These are phyloP conservation scores for Leucosporidium creatinivorum DNA, from an alignment of 768 basidiomycete genomes.

Conservation along the genomic window DNA sequence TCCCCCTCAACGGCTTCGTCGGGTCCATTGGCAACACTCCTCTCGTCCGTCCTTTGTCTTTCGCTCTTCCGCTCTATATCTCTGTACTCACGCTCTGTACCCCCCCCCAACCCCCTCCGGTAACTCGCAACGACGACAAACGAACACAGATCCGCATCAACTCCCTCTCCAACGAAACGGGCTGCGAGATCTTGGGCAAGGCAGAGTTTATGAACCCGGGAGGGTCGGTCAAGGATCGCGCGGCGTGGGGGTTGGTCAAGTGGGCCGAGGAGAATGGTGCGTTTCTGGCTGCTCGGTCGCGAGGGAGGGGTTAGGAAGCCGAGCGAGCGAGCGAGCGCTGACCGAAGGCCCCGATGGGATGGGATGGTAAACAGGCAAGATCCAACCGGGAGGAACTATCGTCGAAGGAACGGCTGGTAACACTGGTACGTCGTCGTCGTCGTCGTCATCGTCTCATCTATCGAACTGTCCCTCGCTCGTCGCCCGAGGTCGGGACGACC, in stretches of 20 bases:
- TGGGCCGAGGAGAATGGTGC: conserved; percentile 78
- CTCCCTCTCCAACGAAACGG: conserved; percentile 69
- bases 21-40: conserved; percentile 91
- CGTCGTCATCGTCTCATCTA: conserved; percentile 60
- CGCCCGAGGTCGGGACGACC: too few relatives aligned
- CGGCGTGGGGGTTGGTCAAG: conserved; percentile 76
- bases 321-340: background rate
- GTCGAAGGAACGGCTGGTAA: conserved; percentile 98
- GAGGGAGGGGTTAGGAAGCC: too few relatives aligned
- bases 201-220: conserved; percentile 98
- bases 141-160: conserved; percentile 72
- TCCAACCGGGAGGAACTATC: conserved; percentile 89
- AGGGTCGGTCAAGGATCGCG: conserved; percentile 94
- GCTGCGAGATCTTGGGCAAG: conserved; percentile 81
- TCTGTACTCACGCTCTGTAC: background rate
- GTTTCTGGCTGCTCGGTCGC: too few relatives aligned
- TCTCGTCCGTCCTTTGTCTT: conserved; percentile 51
- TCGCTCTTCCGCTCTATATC: background rate
- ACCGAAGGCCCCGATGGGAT: background rate
- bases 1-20: conserved; percentile 58
- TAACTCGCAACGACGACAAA: too few relatives aligned
- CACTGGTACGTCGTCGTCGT: conserved; percentile 49
- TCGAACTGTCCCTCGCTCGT: background rate
- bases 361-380: conserved; percentile 44
- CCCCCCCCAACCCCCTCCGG: background rate